These are phyloP conservation scores for Colletotrichum viniferum DNA, from an alignment of 2,329 filamentous ascomycete genomes.

Conservation along the genomic window DNA sequence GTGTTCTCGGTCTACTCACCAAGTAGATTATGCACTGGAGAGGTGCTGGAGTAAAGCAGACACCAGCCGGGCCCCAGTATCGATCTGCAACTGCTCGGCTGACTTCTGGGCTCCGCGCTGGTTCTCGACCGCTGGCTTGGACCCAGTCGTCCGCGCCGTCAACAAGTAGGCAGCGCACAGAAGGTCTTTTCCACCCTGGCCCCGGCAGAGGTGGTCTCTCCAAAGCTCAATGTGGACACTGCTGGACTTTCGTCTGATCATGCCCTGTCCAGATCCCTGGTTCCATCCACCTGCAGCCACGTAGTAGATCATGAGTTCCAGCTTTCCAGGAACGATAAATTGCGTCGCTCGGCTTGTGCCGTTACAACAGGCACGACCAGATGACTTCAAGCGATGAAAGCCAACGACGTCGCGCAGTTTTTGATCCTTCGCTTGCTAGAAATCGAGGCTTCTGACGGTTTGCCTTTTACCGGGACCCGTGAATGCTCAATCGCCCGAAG, in stretches of 20 bases:
- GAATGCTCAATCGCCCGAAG: background rate
- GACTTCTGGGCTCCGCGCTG: conserved; percentile 5
- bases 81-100: conserved; percentile 3
- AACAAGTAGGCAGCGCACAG: background rate
- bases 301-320: background rate
- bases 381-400: background rate
- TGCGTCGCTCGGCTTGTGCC: background rate
- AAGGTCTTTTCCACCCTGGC: conserved; percentile 1
- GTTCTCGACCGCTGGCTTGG: background rate
- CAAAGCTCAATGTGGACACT: background rate
- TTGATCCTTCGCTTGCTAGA: background rate
- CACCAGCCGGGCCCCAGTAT: background rate
- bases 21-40: background rate
- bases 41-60: background rate
- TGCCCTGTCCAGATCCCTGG: background rate
- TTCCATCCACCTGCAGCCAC: background rate
- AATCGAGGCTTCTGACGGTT: background rate
- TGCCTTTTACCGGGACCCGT: background rate
- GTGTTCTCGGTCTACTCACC: background rate
- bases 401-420: background rate
- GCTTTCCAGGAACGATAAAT: background rate
- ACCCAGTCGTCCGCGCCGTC: background rate
- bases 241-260: conserved; percentile 6
- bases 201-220: background rate
- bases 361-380: background rate